phyloP scores from a whole-genome alignment of 805 yeast species.

The Starmerella kuoi region DNA sequence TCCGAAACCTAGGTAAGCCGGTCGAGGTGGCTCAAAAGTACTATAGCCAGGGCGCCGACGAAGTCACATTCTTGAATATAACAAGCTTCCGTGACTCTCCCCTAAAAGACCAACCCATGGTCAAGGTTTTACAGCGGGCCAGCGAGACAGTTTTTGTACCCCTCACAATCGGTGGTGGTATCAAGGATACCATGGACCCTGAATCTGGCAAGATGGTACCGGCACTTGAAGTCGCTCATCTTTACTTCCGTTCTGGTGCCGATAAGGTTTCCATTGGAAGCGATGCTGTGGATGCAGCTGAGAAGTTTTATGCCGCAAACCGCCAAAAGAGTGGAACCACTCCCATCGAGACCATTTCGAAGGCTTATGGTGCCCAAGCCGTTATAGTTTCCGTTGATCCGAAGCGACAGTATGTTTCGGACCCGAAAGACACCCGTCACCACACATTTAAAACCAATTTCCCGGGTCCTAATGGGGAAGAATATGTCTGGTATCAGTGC shows the following conservation, averaged over 20 bases:
- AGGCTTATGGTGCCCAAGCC: slow-evolving; percentile 90
- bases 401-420: slow-evolving; percentile 62
- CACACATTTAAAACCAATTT: slow-evolving; percentile 47
- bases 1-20: slow-evolving; percentile 92
- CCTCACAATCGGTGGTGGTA: slow-evolving; percentile 96
- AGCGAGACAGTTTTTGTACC: slow-evolving; percentile 93
- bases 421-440: slow-evolving; percentile 50
- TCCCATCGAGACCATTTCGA: slow-evolving; percentile 88
- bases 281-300: slow-evolving; percentile 91
- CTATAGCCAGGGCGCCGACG: slow-evolving; percentile 93
- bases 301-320: slow-evolving; percentile 53
- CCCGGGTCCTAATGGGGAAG: slow-evolving; percentile 82
- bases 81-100: slow-evolving; percentile 96
- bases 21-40: slow-evolving; percentile 85
- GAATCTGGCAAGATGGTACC: slow-evolving; percentile 58
- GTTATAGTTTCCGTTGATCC: slow-evolving; percentile 99
- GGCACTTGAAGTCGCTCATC: slow-evolving; percentile 80
- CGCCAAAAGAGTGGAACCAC: slow-evolving; percentile 54
- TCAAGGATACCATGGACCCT: slow-evolving; percentile 79
- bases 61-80: slow-evolving; percentile 84
- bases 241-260: slow-evolving; percentile 93
- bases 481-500: slow-evolving; percentile 85
- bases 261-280: slow-evolving; percentile 97
- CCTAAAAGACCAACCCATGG: slow-evolving; percentile 84
- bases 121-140: slow-evolving; percentile 69